phyloP scores from a whole-genome alignment of 1,284 basidiomycete species.

The Microbotryum saponariae region DNA sequence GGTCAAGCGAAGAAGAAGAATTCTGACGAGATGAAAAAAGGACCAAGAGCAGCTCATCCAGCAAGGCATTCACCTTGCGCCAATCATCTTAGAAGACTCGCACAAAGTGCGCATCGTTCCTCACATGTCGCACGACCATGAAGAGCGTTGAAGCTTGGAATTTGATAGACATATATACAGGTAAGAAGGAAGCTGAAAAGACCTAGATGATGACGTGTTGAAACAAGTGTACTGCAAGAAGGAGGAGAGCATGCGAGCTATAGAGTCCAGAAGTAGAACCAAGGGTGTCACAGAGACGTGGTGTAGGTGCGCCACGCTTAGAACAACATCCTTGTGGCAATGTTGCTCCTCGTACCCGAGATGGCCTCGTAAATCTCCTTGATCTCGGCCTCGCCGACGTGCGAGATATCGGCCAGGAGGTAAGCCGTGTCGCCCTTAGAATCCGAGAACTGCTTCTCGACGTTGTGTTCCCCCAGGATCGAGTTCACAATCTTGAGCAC shows the following conservation, averaged over 20 bases:
- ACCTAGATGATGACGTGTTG: too few relatives aligned
- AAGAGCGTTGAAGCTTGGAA: too few relatives aligned
- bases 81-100: too few relatives aligned
- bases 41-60: too few relatives aligned
- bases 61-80: too few relatives aligned
- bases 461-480: conserved; percentile 82
- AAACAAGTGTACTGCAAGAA: background rate
- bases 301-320: background rate
- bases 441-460: conserved; percentile 91
- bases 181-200: too few relatives aligned
- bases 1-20: too few relatives aligned
- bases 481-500: conserved; percentile 94
- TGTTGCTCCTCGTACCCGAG: conserved; percentile 55
- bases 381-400: conserved; percentile 76
- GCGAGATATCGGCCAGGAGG: conserved; percentile 89
- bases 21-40: too few relatives aligned
- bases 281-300: background rate
- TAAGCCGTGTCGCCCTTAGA: conserved; percentile 92
- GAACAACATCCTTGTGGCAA: conserved; percentile 70
- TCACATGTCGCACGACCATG: too few relatives aligned
- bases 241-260: background rate
- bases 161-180: too few relatives aligned
- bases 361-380: conserved; percentile 76
- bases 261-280: background rate
- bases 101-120: too few relatives aligned